phyloP scores from a whole-genome alignment of 192 early-diverging fungal species.

The Geosiphon pyriformis region DNA sequence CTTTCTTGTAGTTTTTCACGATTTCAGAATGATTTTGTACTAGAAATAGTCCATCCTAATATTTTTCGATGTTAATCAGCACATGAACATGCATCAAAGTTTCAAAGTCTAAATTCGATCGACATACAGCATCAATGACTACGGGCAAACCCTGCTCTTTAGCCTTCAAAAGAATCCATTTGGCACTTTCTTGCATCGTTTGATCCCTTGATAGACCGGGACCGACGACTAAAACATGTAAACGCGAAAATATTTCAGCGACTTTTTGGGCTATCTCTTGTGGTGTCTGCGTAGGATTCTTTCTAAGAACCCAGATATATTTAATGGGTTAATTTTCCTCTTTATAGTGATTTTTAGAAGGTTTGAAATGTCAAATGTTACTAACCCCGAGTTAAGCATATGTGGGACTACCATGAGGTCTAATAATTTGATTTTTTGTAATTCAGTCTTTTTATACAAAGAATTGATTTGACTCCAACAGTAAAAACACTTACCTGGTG shows the following conservation, averaged over 20 bases:
- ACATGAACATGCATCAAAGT: not conserved
- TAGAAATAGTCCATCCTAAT: conserved; percentile 75
- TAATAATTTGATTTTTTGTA: conserved; percentile 8
- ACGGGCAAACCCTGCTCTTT: conserved; percentile 57
- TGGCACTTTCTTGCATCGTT: conserved; percentile 59
- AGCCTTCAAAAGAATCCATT: conserved; percentile 63
- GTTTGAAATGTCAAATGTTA: conserved; percentile 21
- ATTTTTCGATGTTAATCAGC: too few species aligned
- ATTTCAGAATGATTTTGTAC: conserved; percentile 66
- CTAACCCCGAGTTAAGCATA: conserved; percentile 44
- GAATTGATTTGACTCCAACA: too few species aligned
- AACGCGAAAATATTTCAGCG: conserved; percentile 48
- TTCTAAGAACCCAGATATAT: conserved; percentile 18
- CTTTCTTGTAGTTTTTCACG: conserved; percentile 63
- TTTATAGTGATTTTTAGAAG: not conserved
- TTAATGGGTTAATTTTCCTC: conserved; percentile 5
- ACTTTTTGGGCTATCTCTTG: conserved; percentile 46
- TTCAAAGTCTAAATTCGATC: not conserved
- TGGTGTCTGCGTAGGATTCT: not conserved
- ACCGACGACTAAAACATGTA: conserved; percentile 86
- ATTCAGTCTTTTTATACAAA: too few species aligned
- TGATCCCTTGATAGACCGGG: conserved; percentile 84
- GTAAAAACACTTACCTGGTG: too few species aligned
- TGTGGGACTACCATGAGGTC: conserved; percentile 94
- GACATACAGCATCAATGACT: conserved; percentile 84